Conservation (phyloP, 1,284 basidiomycete species). For the Melanopsichium pennsylvanicum region DNA sequence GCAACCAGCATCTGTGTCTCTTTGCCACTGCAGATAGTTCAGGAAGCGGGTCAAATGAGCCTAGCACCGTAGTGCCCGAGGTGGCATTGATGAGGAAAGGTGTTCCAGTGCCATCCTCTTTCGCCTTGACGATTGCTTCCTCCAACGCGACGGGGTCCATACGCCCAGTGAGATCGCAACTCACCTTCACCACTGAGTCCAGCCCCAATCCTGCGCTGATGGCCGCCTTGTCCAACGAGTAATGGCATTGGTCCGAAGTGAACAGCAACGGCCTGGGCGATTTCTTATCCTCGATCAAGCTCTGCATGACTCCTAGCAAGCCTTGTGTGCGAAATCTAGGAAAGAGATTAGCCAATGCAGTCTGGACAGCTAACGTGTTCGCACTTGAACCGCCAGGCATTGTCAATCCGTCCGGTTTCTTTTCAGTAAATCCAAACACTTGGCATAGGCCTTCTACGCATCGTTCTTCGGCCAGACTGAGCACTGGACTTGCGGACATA, state of each 20-base stretch:
- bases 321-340: slow-evolving; percentile 64
- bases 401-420: slow-evolving; percentile 56
- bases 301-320: slow-evolving; percentile 50
- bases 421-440: slow-evolving; percentile 58
- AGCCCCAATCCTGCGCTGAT: slow-evolving; percentile 66
- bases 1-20: slow-evolving; percentile 63
- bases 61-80: slow-evolving; percentile 67
- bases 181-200: slow-evolving; percentile 63
- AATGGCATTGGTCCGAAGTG: slow-evolving; percentile 66
- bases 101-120: slow-evolving; percentile 23
- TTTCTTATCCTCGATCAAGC: slow-evolving; percentile 15
- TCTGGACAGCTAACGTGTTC: slow-evolving; percentile 66
- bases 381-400: slow-evolving; percentile 67
- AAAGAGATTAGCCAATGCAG: slow-evolving; percentile 65
- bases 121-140: slow-evolving; percentile 19
- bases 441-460: slow-evolving; percentile 52
- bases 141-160: slow-evolving; percentile 55
- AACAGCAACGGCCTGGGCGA: slow-evolving; percentile 62
- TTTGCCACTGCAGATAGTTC: slow-evolving; percentile 61
- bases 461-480: slow-evolving; percentile 63
- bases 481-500: slow-evolving; percentile 67
- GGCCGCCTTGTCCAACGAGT: slow-evolving; percentile 67
- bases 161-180: slow-evolving; percentile 54
- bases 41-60: slow-evolving; percentile 66
- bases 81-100: slow-evolving; percentile 68